Conservation (phyloP, 805 yeast species). For the Saturnispora ahearnii region DNA sequence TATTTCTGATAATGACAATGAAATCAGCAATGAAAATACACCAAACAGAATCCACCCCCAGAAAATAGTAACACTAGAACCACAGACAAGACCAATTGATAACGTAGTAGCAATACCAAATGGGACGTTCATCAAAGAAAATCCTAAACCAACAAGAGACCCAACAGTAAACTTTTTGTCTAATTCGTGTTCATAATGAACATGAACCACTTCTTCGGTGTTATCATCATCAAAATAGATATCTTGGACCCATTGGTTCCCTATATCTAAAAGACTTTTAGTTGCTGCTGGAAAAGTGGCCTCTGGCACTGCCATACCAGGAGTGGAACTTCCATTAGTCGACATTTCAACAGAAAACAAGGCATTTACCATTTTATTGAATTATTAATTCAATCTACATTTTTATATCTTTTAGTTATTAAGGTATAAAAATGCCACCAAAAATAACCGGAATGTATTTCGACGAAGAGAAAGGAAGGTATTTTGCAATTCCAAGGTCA, state of each 20-base stretch:
- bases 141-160: constrained; percentile 70
- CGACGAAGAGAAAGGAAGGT: constrained; percentile 8
- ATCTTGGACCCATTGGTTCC: constrained; percentile 26
- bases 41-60: constrained; percentile 69
- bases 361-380: neutral
- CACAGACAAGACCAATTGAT: constrained; percentile 63
- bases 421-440: neutral
- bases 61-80: constrained; percentile 67
- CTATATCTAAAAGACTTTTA: constrained; percentile 7
- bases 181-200: constrained; percentile 64
- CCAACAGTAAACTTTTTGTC: constrained; percentile 58
- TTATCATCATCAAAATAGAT: constrained; percentile 36
- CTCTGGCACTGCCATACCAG: neutral
- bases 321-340: neutral
- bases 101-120: constrained; percentile 68
- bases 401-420: neutral
- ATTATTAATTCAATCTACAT: neutral
- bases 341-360: constrained; percentile 1
- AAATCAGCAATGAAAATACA: constrained; percentile 52
- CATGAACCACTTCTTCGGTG: constrained; percentile 55
- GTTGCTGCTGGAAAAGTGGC: neutral
- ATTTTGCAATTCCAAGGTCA: constrained; percentile 10
- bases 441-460: constrained; percentile 11
- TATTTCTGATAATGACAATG: constrained; percentile 68
- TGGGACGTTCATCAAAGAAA: constrained; percentile 76